Base-by-base conservation (phyloP, 257 asterid species). In the Gentiana macrophylla region DNA sequence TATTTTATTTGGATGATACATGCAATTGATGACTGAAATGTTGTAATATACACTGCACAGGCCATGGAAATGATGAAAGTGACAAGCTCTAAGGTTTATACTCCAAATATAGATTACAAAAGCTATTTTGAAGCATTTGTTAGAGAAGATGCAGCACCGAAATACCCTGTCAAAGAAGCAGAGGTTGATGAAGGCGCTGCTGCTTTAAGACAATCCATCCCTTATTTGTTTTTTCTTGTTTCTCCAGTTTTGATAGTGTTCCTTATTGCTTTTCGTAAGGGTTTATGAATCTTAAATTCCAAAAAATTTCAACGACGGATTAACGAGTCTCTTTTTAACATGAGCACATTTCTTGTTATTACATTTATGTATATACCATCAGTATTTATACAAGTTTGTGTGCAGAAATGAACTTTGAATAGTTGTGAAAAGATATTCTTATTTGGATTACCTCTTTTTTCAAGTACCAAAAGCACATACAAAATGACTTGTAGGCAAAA, bases 21-120 rank as follows among this genome's bases (percentile, higher is more conserved):
- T 24, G 6, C 9, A 41, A 10, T 41, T 41, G 46, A 41, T 41
- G 24, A 24, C 24, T 10, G 46, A 41, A 5, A 41, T 41, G 9
- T 4, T 41, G 46, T 41, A 41, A 53, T 57, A 24, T 24, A 24
- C 24, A 24, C 24, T 24, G 24, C 65, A 60, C 82, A 91, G 98
- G 98, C 98, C 50, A 87, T 91, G 95, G 89, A 87, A 61, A 80
- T 91, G 86, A 62, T 91, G 95, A 91, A 84, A 78, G 88, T 81
- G 49, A 67, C 37, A 5, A 71, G 72, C 76, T 64, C 73, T 44
- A 49, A 37, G 12, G 43, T 35, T n/a, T 55, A 77, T 55, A 65
- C 78, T 5, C 48, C 46, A 48, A 76, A 62, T 71, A 64, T 70
- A 8, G 86, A 73, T 12, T 87, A 84, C 55, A 88, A 87, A 54